Percentiles rank a stretch among this genome's conserved stretches.
phyloP scores from a whole-genome alignment of 2,329 filamentous ascomycete genomes.

The Trichophyton benhamiae region DNA sequence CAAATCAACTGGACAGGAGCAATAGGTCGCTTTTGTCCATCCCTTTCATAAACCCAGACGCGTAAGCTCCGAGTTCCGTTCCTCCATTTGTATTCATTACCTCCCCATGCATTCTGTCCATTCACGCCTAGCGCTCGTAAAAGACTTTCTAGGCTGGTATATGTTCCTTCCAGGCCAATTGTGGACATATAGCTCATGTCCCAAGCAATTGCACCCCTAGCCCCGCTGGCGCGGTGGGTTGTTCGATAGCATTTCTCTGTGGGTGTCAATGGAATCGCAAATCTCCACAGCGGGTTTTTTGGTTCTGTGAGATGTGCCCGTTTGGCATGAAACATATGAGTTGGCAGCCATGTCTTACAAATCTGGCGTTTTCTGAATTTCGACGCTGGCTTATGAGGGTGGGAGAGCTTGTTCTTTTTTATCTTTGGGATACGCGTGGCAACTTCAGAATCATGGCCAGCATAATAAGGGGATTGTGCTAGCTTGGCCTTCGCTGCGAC shows the following conservation, averaged over 20 bases:
- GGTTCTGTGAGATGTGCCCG: slow-evolving; percentile 76
- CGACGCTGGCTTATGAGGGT: slow-evolving; percentile 47
- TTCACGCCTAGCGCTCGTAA: slow-evolving; percentile 53
- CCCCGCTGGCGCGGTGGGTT: slow-evolving; percentile 66
- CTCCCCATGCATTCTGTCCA: slow-evolving; percentile 48
- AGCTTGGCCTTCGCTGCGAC: slow-evolving; percentile 31
- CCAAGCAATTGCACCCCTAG: slow-evolving; percentile 72
- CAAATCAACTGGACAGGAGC: slow-evolving; percentile 65
- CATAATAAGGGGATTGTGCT: slow-evolving; percentile 16
- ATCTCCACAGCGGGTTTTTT: slow-evolving; percentile 73
- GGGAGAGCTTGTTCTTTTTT: slow-evolving; percentile 56
- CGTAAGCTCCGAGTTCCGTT: slow-evolving; percentile 46
- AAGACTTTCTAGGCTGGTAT: slow-evolving; percentile 51
- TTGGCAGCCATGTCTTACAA: slow-evolving; percentile 87
- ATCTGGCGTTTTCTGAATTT: slow-evolving; percentile 77
- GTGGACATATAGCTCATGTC: slow-evolving; percentile 92
- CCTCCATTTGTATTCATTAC: slow-evolving; percentile 59
- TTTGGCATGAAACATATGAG: slow-evolving; percentile 89
- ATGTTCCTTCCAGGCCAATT: slow-evolving; percentile 59
- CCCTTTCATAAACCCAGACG: slow-evolving; percentile 46
- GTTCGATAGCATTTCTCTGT: slow-evolving; percentile 82
- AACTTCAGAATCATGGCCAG: slow-evolving; percentile 20
- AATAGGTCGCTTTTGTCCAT: slow-evolving; percentile 46
- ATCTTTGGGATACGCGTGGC: slow-evolving; percentile 48
- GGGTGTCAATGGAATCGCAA: slow-evolving; percentile 71